Conservation (phyloP, 192 early-diverging fungal species). For the Allomyces macrogynus region DNA sequence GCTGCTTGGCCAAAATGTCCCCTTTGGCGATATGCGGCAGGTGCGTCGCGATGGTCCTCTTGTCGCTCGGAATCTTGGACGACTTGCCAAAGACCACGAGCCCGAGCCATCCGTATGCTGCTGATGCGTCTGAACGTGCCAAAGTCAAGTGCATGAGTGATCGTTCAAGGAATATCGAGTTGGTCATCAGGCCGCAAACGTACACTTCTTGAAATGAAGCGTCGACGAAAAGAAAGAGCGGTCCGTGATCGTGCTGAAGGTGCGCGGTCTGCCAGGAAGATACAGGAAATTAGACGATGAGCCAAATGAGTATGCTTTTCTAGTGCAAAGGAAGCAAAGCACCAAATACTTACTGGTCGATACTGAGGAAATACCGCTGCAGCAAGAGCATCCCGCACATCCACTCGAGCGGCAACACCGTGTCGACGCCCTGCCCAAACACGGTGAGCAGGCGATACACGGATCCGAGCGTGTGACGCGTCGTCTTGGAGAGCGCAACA, state of each 20-base stretch:
- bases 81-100: slow-evolving; percentile 48
- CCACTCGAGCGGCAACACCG: neutral
- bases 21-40: slow-evolving; percentile 29
- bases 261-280: no score
- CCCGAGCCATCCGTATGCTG: slow-evolving; percentile 34
- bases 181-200: neutral
- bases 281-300: no score
- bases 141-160: neutral
- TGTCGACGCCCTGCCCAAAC: neutral
- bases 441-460: neutral
- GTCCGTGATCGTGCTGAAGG: no score
- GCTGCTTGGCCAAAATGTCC: slow-evolving; percentile 45
- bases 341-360: no score
- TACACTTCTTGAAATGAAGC: neutral
- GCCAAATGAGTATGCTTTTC: no score
- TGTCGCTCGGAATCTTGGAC: slow-evolving; percentile 35
- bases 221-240: neutral
- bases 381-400: neutral
- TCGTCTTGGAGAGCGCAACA: neutral
- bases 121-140: neutral
- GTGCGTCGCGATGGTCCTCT: slow-evolving; percentile 37
- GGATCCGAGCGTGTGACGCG: neutral
- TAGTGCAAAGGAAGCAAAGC: no score
- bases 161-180: neutral
- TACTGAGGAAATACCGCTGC: neutral